Evolutionary conservation across 345 rosid species (phyloP), one percentile per base, ranked within the genome.

Genomic region (rapeseed (Brassica napus)): DNA sequence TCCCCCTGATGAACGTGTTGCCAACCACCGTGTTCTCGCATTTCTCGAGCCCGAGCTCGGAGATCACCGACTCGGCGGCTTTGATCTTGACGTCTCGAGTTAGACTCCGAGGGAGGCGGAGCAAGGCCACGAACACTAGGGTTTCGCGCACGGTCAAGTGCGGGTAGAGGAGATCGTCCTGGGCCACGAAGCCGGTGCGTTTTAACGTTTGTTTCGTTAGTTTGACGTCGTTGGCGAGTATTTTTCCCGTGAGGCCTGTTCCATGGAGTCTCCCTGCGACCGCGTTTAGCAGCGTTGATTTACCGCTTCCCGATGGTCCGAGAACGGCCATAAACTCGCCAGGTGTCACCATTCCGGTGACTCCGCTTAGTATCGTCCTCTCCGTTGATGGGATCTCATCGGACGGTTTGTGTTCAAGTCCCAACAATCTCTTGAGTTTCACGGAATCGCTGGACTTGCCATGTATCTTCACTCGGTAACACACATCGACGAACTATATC

Each of bases 241-340:
- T 85, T 3, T 91, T 86, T 42, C 98, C 97, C 3, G 92, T 76
- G 79, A 89, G 83, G 0, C 82, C 81, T 26, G 80, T 60, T 2
- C 89, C 88, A 18, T 83, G 89, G 57, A 88, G 89, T 69, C 97
- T 86, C 39, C 98, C 97, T 0, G 93, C 87, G 0, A 94, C 73
- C 1, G 92, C 94, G 83, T 90, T 91, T 0, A 94, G 86, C 24
- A 94, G 80, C 26, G 98, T 90, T 0, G 98, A 94, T 76, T 94
- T 94, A 0, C 98, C 98, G 37, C 98, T 87, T 24, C 98, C 98
- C 0, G 97, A 94, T 0, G 98, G 98, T 2, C 98, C 98, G 3
- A 94, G 91, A 72, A 94, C 68, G 49, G 98, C 97, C 79, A 94
- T 83, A 79, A 91, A 86, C 86, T 94, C 97, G 0, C 98, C 98